Evolutionary conservation across 495 filamentous ascomycete species (phyloP).

Genomic region (Aspergillus sclerotioniger): DNA sequence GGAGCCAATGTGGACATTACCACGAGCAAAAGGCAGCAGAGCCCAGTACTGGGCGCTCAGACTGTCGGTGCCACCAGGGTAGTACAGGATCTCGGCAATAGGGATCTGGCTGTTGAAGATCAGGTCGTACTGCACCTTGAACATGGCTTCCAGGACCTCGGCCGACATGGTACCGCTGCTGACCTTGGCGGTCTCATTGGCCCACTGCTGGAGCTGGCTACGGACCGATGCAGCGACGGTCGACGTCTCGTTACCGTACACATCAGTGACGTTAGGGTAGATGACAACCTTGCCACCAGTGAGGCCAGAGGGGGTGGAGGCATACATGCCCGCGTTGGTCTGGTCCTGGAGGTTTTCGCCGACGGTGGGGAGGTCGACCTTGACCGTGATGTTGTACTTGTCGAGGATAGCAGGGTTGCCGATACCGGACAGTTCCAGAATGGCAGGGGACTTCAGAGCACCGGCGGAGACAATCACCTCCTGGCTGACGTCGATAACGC

Average conservation of each 20-base stretch:
- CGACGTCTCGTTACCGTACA: conserved; percentile 31
- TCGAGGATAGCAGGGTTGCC: conserved; percentile 42
- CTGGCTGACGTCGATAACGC: conserved; percentile 46
- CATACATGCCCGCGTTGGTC: conserved; percentile 2
- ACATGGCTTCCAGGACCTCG: conserved; percentile 28
- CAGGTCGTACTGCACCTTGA: conserved; percentile 38
- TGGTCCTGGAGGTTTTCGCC: conserved; percentile 46
- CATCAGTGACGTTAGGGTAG: conserved; percentile 20
- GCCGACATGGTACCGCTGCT: conserved; percentile 25
- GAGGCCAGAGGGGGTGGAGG: conserved; percentile 7
- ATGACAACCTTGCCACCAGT: conserved; percentile 7
- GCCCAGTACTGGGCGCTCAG: conserved; percentile 41
- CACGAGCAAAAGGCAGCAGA: conserved; percentile 52
- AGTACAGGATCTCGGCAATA: conserved; percentile 37
- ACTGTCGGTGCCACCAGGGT: conserved; percentile 20
- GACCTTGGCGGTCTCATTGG: conserved; percentile 24
- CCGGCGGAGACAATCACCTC: conserved; percentile 61
- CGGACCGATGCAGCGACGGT: conserved; percentile 21
- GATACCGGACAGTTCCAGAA: conserved; percentile 63
- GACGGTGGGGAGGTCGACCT: conserved; percentile 41
- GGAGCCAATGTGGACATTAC: conserved; percentile 54
- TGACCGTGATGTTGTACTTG: conserved; percentile 35
- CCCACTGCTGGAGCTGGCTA: conserved; percentile 26
- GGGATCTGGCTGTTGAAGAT: conserved; percentile 43
- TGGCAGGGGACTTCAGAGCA: conserved; percentile 51